phyloP scores from a whole-genome alignment of 371 early-diverging fungal species.

The Lichtheimia hyalospora region DNA sequence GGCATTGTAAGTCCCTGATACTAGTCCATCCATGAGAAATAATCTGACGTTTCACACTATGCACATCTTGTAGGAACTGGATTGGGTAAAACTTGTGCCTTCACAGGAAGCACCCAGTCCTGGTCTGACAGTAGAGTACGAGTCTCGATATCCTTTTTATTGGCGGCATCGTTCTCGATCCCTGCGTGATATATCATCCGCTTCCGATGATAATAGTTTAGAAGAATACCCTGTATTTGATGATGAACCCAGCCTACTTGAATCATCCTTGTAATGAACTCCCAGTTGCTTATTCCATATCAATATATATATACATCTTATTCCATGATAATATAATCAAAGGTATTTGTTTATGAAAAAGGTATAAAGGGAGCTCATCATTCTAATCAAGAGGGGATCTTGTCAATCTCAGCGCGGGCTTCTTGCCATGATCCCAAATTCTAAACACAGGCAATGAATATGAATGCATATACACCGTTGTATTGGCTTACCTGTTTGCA shows the following conservation, averaged over 20 bases:
- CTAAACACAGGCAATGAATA: too few species aligned
- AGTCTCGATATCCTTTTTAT: conserved; percentile 6
- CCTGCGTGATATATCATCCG: too few species aligned
- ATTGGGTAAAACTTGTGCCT: conserved; percentile 18
- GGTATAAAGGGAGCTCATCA: too few species aligned
- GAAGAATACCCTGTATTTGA: too few species aligned
- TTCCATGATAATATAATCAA: too few species aligned
- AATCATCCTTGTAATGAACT: too few species aligned
- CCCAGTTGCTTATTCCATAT: too few species aligned
- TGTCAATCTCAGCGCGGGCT: conserved; percentile 57
- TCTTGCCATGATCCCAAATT: conserved; percentile 64
- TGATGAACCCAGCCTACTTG: too few species aligned
- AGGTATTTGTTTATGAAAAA: too few species aligned
- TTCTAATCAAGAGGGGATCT: conserved; percentile 33
- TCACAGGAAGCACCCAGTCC: neutral
- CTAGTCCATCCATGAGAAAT: too few species aligned
- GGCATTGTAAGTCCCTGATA: conserved; percentile 15
- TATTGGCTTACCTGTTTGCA: conserved; percentile 63
- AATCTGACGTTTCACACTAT: neutral
- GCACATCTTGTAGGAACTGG: conserved; percentile 16
- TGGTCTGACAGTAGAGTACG: conserved; percentile 1
- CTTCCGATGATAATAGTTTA: too few species aligned
- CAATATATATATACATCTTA: too few species aligned
- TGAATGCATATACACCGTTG: neutral
- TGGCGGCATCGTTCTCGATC: neutral